These are phyloP conservation scores for Leccinum disarticulatum DNA, from an alignment of 768 basidiomycete genomes.

Conservation along the genomic window DNA sequence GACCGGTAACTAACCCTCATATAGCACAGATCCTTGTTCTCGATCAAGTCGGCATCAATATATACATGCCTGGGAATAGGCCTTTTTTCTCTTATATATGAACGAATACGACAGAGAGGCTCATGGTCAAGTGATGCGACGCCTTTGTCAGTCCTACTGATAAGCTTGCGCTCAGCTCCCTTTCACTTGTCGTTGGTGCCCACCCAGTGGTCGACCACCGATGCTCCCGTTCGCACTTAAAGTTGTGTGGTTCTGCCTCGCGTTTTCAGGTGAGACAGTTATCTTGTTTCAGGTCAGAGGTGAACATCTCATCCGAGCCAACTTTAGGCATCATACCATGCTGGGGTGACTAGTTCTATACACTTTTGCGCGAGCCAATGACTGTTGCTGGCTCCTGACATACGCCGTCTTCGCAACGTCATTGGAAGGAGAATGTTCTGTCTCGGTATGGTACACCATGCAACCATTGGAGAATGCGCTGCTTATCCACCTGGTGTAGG, in stretches of 20 bases:
- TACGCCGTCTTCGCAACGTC: slow-evolving; percentile 53
- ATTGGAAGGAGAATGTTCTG: slow-evolving; percentile 55
- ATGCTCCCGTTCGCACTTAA: slow-evolving; percentile 62
- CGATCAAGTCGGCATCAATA: not conserved
- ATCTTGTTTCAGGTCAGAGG: not conserved
- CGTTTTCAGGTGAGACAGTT: slow-evolving; percentile 45
- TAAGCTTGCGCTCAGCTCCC: not conserved
- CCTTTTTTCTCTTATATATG: not conserved
- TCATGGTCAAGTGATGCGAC: slow-evolving; percentile 1
- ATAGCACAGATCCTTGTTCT: not conserved
- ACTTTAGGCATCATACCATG: slow-evolving; percentile 50
- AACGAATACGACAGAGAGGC: not conserved
- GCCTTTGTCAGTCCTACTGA: not conserved
- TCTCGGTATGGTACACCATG: slow-evolving; percentile 43
- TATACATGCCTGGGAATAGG: slow-evolving; percentile 10
- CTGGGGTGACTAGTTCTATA: slow-evolving; percentile 42
- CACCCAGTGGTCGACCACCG: not conserved
- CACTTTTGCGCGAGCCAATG: slow-evolving; percentile 44
- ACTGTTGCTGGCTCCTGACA: slow-evolving; percentile 47
- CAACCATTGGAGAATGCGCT: not conserved
- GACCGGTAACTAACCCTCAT: not conserved
- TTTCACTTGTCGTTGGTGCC: not conserved
- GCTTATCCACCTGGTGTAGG: slow-evolving; percentile 37
- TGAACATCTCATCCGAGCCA: not conserved
- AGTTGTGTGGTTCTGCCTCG: slow-evolving; percentile 57